Evolutionary conservation across 2,329 filamentous ascomycete genomes (phyloP).

Genomic region (Neopestalotiopsis sp.): DNA sequence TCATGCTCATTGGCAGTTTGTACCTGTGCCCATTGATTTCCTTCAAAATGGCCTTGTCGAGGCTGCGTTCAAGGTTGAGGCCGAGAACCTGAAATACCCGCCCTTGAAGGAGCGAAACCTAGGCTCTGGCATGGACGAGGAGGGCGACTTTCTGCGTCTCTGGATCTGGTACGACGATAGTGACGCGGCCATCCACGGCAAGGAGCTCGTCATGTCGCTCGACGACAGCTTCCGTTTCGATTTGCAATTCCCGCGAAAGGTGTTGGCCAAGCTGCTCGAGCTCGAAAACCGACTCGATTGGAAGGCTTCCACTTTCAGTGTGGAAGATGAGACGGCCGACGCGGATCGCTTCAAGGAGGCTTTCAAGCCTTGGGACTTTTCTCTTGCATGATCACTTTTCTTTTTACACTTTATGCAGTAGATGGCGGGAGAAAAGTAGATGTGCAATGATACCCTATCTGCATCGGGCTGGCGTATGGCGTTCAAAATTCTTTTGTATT

Average conservation of each 20-base stretch:
- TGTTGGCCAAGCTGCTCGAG: slow-evolving; percentile 85
- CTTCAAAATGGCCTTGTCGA: slow-evolving; percentile 79
- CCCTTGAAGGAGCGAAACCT: slow-evolving; percentile 55
- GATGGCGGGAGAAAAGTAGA: background rate
- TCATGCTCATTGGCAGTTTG: slow-evolving; percentile 92
- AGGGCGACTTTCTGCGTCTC: slow-evolving; percentile 77
- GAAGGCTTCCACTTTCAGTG: slow-evolving; percentile 81
- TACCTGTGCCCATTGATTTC: slow-evolving; percentile 74
- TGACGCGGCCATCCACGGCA: slow-evolving; percentile 63
- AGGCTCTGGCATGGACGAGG: slow-evolving; percentile 54
- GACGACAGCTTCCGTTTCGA: slow-evolving; percentile 79
- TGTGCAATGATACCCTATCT: slow-evolving; percentile 17
- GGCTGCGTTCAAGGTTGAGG: slow-evolving; percentile 86
- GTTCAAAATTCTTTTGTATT: background rate
- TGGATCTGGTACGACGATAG: slow-evolving; percentile 76
- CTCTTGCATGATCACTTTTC: slow-evolving; percentile 40
- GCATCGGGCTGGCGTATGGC: slow-evolving; percentile 13
- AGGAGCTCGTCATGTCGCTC: slow-evolving; percentile 76
- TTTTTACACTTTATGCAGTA: background rate
- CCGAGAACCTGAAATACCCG: slow-evolving; percentile 72
- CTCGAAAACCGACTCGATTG: slow-evolving; percentile 82
- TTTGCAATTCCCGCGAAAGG: slow-evolving; percentile 85
- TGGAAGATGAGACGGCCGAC: slow-evolving; percentile 80
- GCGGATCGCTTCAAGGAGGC: slow-evolving; percentile 79
- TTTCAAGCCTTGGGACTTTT: slow-evolving; percentile 90